These are phyloP conservation scores for Trametes cingulata DNA, from an alignment of 768 basidiomycete species.

Conservation along the genomic window DNA sequence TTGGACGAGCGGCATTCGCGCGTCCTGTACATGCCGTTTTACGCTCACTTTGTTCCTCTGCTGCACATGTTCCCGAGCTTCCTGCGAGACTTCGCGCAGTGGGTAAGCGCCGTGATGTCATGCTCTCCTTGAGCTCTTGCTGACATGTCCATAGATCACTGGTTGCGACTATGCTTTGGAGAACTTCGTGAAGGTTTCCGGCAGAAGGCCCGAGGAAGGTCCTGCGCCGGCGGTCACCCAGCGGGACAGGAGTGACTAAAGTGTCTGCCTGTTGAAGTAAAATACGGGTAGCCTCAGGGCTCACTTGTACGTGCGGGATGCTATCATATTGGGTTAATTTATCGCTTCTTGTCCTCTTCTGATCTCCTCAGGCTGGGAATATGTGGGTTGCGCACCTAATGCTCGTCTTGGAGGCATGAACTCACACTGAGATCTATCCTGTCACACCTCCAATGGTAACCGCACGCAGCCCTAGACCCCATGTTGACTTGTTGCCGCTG, in stretches of 20 bases:
- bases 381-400: too few species aligned
- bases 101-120: conserved; percentile 45
- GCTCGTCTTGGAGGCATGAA: too few species aligned
- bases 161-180: conserved; percentile 73
- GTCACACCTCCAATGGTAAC: too few species aligned
- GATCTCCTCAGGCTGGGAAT: too few species aligned
- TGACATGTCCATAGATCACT: conserved; percentile 46
- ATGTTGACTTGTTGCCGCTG: neutral
- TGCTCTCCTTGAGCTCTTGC: neutral
- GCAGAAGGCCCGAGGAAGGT: conserved; percentile 57
- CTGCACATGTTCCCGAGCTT: conserved; percentile 68
- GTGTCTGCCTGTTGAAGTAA: neutral
- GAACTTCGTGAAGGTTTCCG: conserved; percentile 65
- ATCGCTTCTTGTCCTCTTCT: neutral
- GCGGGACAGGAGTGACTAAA: conserved; percentile 15
- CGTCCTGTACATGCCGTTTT: conserved; percentile 73
- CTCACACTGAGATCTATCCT: too few species aligned
- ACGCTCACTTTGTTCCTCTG: conserved; percentile 57
- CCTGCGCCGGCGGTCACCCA: conserved; percentile 19
- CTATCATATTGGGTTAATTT: conserved; percentile 11
- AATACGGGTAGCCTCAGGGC: too few species aligned
- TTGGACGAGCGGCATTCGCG: conserved; percentile 80
- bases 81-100: conserved; percentile 71
- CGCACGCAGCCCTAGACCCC: too few species aligned
- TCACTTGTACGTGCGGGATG: neutral